These are phyloP conservation scores for Niebla homalea DNA, from an alignment of 495 filamentous ascomycete genomes.

Conservation along the genomic window DNA sequence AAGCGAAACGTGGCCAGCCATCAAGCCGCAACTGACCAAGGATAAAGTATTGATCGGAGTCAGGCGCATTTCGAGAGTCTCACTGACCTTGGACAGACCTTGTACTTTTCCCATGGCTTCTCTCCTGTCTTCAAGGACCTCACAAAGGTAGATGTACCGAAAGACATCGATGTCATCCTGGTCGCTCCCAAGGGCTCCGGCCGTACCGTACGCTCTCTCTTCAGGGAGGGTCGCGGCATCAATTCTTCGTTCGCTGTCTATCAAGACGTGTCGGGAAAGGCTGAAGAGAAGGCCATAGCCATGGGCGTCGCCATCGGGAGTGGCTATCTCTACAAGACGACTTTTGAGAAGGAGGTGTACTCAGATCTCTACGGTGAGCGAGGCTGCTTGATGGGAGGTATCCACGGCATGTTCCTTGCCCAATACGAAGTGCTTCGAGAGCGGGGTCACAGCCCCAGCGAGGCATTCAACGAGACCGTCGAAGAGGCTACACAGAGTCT, in stretches of 20 bases:
- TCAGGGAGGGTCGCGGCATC: constrained; percentile 96
- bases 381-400: constrained; percentile 98
- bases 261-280: constrained; percentile 97
- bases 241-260: constrained; percentile 97
- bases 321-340: constrained; percentile 99
- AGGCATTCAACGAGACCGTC: constrained; percentile 99
- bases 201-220: constrained; percentile 93
- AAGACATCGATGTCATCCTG: constrained; percentile 95
- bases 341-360: constrained; percentile 99
- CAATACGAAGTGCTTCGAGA: constrained; percentile 99
- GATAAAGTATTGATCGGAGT: constrained; percentile 55
- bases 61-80: background rate
- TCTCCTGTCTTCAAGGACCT: constrained; percentile 99
- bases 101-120: constrained; percentile 99
- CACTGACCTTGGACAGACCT: constrained; percentile 44
- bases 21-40: constrained; percentile 97
- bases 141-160: constrained; percentile 95
- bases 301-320: constrained; percentile 91
- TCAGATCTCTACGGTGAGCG: constrained; percentile 98
- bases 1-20: constrained; percentile 92
- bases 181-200: constrained; percentile 97
- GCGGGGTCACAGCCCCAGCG: constrained; percentile 88
- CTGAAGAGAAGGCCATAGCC: constrained; percentile 94
- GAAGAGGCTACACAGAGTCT: constrained; percentile 97
- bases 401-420: constrained; percentile 99